These are phyloP conservation scores for Luffa acutangula DNA, from an alignment of 306 rosid genomes.

Conservation along the genomic window DNA sequence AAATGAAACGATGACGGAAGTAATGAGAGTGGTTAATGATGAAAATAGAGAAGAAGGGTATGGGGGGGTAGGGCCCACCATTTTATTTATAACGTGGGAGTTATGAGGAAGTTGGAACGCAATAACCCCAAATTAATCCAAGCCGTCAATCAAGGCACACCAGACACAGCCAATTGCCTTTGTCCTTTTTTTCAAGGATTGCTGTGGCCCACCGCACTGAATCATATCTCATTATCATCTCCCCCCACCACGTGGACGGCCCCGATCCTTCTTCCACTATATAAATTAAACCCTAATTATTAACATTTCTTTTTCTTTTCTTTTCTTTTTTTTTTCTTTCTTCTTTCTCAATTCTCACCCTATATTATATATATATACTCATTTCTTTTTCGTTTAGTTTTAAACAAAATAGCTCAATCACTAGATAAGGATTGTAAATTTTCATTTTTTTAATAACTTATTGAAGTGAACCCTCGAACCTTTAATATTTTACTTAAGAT, in stretches of 20 bases:
- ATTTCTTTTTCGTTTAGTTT: neutral
- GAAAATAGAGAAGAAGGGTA: neutral
- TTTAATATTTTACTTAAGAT: too few relatives aligned
- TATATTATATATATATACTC: too few relatives aligned
- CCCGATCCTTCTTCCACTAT: neutral
- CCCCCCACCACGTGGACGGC: constrained; percentile 2
- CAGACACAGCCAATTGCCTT: constrained; percentile 3
- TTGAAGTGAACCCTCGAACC: too few relatives aligned
- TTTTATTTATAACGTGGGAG: constrained; percentile 2
- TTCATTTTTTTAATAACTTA: too few relatives aligned
- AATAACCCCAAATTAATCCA: neutral
- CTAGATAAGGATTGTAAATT: too few relatives aligned
- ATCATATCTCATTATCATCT: constrained; percentile 9
- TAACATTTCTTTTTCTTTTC: neutral
- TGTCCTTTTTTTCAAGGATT: neutral
- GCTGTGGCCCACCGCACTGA: constrained; percentile 2
- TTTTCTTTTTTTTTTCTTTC: neutral
- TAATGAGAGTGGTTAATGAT: neutral
- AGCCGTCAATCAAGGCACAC: constrained; percentile 5
- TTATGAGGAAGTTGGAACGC: constrained; percentile 1
- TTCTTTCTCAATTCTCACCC: too few relatives aligned
- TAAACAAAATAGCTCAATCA: neutral
- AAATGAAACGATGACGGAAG: too few relatives aligned
- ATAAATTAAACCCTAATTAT: neutral
- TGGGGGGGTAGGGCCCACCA: neutral